A percentile compares a stretch with the other conserved stretches of the same genome.
Conservation (phyloP, 2,329 filamentous ascomycete species). For the Cladosporium halotolerans region DNA sequence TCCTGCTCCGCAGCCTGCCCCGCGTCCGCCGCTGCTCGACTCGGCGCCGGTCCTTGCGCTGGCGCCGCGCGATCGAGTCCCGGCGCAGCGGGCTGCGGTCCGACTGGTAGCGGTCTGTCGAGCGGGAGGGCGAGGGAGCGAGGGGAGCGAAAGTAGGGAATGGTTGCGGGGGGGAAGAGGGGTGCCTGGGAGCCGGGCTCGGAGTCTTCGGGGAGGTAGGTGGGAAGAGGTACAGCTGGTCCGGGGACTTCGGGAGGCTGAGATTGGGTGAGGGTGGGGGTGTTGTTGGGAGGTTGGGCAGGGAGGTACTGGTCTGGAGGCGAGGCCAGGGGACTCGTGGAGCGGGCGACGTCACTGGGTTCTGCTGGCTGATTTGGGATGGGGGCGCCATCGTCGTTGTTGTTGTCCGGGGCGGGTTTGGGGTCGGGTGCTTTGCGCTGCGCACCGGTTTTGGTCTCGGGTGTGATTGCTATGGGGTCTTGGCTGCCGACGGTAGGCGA, state of each 20-base stretch:
- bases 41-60: neutral
- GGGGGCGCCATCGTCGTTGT: neutral
- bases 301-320: neutral
- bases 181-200: neutral
- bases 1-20: constrained; percentile 4
- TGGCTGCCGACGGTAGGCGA: constrained; percentile 4
- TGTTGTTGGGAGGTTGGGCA: neutral
- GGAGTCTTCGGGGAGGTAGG: neutral
- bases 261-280: neutral
- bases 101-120: constrained; percentile 5
- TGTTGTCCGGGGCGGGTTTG: neutral
- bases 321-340: neutral
- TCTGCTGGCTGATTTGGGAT: neutral
- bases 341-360: neutral
- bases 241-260: neutral
- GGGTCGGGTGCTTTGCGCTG: neutral
- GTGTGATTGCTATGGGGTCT: neutral
- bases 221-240: too few species aligned
- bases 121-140: neutral
- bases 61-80: neutral
- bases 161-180: neutral
- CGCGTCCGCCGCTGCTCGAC: constrained; percentile 4
- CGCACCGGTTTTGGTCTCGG: constrained; percentile 1
- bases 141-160: constrained; percentile 5
- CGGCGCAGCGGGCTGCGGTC: constrained; percentile 7